These are phyloP conservation scores for Neohortaea acidophila DNA, from an alignment of 495 filamentous ascomycete species.

Conservation along the genomic window DNA sequence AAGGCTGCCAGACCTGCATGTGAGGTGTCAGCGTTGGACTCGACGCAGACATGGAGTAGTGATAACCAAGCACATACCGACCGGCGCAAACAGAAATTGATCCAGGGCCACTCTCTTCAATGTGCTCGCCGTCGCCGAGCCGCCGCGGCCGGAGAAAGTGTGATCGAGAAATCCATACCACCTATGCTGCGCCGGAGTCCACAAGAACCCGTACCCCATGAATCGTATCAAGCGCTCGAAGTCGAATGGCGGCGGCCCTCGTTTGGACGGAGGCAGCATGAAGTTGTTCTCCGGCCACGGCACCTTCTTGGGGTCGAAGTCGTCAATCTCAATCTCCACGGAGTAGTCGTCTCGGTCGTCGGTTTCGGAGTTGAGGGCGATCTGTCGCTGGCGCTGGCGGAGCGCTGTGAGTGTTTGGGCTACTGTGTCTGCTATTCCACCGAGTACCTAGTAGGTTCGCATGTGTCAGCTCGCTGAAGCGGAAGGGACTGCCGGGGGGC, in stretches of 20 bases:
- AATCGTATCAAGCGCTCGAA: conserved; percentile 87
- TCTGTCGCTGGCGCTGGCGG: conserved; percentile 48
- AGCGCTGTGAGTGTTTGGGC: conserved; percentile 85
- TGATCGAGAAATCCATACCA: conserved; percentile 86
- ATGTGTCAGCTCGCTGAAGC: conserved; percentile 1
- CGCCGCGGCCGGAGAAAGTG: conserved; percentile 62
- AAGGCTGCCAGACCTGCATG: conserved; percentile 59
- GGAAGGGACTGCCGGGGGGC: conserved; percentile 6
- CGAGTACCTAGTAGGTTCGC: conserved; percentile 45
- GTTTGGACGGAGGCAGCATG: conserved; percentile 45
- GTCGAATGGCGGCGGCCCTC: conserved; percentile 64
- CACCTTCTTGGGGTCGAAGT: conserved; percentile 74
- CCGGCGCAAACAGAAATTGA: conserved; percentile 88
- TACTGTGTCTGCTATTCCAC: conserved; percentile 87
- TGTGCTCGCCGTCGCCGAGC: conserved; percentile 43
- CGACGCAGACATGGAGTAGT: too few species aligned
- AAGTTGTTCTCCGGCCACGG: conserved; percentile 46
- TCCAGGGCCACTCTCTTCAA: conserved; percentile 84
- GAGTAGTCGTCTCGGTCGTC: conserved; percentile 46
- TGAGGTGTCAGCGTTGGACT: too few species aligned
- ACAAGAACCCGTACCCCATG: conserved; percentile 89
- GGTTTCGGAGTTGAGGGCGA: conserved; percentile 30
- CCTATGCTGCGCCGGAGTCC: conserved; percentile 91
- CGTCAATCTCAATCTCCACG: conserved; percentile 79
- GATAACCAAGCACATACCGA: conserved; percentile 58